phyloP scores from a whole-genome alignment of 2,329 filamentous ascomycete genomes.

The Fusarium staphyleae region DNA sequence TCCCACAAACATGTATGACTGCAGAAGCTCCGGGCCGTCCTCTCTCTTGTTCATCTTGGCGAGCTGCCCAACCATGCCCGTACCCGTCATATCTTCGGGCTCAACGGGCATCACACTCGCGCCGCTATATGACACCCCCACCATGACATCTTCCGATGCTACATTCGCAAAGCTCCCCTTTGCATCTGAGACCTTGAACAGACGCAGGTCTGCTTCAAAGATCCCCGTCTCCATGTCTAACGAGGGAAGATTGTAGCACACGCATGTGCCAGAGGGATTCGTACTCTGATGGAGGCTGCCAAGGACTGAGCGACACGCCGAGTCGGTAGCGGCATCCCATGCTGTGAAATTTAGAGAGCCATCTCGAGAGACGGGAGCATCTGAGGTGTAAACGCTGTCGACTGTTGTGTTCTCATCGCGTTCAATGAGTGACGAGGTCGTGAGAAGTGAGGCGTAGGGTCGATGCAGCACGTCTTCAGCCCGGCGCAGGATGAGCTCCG shows the following conservation, averaged over 20 bases:
- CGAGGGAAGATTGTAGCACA: slow-evolving; percentile 82
- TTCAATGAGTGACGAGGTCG: slow-evolving; percentile 27
- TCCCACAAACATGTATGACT: slow-evolving; percentile 73
- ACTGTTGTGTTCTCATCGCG: slow-evolving; percentile 25
- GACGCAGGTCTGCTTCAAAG: slow-evolving; percentile 78
- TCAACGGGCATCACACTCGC: slow-evolving; percentile 50
- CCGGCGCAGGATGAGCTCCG: slow-evolving; percentile 33
- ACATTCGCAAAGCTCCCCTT: slow-evolving; percentile 61
- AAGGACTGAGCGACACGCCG: slow-evolving; percentile 67
- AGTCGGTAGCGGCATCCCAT: slow-evolving; percentile 63
- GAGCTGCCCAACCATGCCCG: slow-evolving; percentile 35
- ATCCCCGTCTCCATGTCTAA: slow-evolving; percentile 71
- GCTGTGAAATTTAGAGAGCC: slow-evolving; percentile 60
- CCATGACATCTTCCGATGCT: slow-evolving; percentile 59
- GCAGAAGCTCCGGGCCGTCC: slow-evolving; percentile 55
- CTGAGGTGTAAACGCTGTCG: slow-evolving; percentile 30
- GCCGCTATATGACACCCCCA: slow-evolving; percentile 61
- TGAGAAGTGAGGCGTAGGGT: slow-evolving; percentile 39
- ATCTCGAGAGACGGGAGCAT: slow-evolving; percentile 50
- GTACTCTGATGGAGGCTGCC: slow-evolving; percentile 61
- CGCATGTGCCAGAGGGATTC: slow-evolving; percentile 78
- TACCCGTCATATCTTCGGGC: slow-evolving; percentile 36
- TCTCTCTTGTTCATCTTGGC: slow-evolving; percentile 31
- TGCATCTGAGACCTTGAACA: slow-evolving; percentile 73
- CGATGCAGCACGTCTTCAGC: slow-evolving; percentile 43